Base-by-base conservation (phyloP, 148 eudicot species). In the Vaccinium vitisidaea region DNA sequence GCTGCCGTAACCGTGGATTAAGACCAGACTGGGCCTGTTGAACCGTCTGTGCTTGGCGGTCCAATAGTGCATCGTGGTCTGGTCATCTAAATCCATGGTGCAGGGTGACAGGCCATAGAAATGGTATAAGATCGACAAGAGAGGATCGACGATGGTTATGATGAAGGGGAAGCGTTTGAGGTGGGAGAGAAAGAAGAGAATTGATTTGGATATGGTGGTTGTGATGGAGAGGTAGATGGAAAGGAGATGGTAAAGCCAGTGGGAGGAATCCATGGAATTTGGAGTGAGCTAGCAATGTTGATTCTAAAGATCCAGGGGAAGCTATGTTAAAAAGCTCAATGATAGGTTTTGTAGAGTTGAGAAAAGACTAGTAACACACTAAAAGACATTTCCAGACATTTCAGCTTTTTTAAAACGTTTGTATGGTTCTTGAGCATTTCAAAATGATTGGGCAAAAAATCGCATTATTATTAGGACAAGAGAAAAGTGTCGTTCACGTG, bases 1-100 rank as follows among this genome's bases (percentile, higher is more conserved):
- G 0, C 87, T 92, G 15, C 98, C 96, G 84, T 86, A 92, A 19
- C 98, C 98, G 86, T 93, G 98, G 85, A 93, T 65, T 14, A 93
- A 18, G 21, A 94, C 83, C 39, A 94, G 88, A 52, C 81, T 87
- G 14, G 93, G 94, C 46, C 87, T 89, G 81, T 81, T 53, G 84
- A 84, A 90, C 16, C 83, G 86, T 15, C 88, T 79, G 63, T 84
- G 89, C 6, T 69, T 79, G 10, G 94, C 23, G 54, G 85, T 84
- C 93, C 92, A 93, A 75, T 87, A 87, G 55, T 91, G 91, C 89
- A 91, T 49, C 84, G 92, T 89, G 78, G 96, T 93, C 25, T 84
- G 78, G 69, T 88, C 86, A 74, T 92, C 95, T 21, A 93, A 81
- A 61, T 90, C 92, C 75, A 89, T 75, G 54, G 84, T 88, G 87